A percentile compares a stretch with the other conserved stretches of the same genome.
Conservation (phyloP, 208 protist genomes). For the Trypanosoma theileri region DNA sequence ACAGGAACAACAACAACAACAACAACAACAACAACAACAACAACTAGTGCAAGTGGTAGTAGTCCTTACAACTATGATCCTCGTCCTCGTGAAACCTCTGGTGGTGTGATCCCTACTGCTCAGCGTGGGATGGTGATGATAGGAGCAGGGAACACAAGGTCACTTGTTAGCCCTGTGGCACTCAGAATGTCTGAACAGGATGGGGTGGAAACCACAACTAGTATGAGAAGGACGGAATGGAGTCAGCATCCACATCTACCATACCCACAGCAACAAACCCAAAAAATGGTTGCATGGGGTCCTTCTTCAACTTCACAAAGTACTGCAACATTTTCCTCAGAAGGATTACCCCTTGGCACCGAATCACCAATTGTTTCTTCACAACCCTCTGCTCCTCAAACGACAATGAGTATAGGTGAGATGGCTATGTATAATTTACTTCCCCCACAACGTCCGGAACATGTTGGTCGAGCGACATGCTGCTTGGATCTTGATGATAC, state of each 20-base stretch:
- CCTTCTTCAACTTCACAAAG: background rate
- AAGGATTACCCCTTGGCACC: background rate
- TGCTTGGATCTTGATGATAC: constrained; percentile 75
- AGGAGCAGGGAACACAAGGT: background rate
- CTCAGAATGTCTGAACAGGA: background rate
- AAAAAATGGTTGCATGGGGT: background rate
- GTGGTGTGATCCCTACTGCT: too few species aligned
- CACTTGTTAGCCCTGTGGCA: background rate
- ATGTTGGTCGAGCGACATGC: constrained; percentile 20
- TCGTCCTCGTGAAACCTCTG: too few species aligned
- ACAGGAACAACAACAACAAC: too few species aligned
- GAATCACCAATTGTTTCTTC: background rate
- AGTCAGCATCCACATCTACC: constrained; percentile 2
- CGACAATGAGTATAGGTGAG: background rate
- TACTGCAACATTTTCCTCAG: background rate
- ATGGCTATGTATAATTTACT: background rate
- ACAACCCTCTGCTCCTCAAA: background rate
- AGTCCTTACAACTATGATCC: too few species aligned
- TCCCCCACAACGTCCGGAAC: constrained; percentile 6
- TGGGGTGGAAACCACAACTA: background rate
- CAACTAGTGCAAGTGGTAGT: too few species aligned
- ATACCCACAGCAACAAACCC: background rate
- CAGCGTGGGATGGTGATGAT: too few species aligned
- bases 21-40: too few species aligned
- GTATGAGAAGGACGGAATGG: background rate